Base-by-base conservation (phyloP, 2,329 filamentous ascomycete species). In the Aspergillus vadensis region DNA sequence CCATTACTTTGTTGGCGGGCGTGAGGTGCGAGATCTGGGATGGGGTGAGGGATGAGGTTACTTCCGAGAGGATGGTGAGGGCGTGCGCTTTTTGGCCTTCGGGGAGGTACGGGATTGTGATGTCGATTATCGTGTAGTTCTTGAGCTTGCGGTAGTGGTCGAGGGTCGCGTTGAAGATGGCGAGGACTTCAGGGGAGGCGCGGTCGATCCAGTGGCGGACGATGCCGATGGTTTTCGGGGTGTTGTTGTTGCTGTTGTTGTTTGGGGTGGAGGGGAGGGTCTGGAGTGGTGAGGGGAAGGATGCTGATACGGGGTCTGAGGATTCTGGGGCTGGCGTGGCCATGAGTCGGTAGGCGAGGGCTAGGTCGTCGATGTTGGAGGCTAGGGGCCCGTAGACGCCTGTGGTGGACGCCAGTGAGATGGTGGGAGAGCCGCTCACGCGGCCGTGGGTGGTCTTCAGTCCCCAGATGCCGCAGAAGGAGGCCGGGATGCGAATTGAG, bases 331-430 rank as follows among this genome's bases (percentile, higher is more conserved):
- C 85, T 0, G 91, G 90, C 55, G 86, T 83, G 2, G 90, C 84
- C 84, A 96, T 92, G 68, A 91, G 74, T 53, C 91, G 87, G 78
- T 95, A 97, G n/a, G 90, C 89, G 55, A 92, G 82, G 63, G 89
- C 88, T 5, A 97, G 84, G 69, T 96, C 93, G 38, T 87, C 81
- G 63, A 90, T 90, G 57, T 84, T 94, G 51, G 86, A 83, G 15
- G 91, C 89, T 69, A 97, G 84, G 7, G 93, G 92, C 0, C 91
- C 91, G 6, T 85, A 80, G 15, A 95, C 88, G 58, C 84, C 86
- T 36, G 86, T 87, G 0, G 85, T 89, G 36, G 82, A 81, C 25
- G 84, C 84, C 55, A 86, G 81, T 60, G 85, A 85, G 14, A 81
- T 76, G 1, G 85, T 83, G 0, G 89, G 89, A 3, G 81, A 79